These are phyloP conservation scores for Fusarium protoensiforme DNA, from an alignment of 2,329 filamentous ascomycete genomes.

Conservation along the genomic window DNA sequence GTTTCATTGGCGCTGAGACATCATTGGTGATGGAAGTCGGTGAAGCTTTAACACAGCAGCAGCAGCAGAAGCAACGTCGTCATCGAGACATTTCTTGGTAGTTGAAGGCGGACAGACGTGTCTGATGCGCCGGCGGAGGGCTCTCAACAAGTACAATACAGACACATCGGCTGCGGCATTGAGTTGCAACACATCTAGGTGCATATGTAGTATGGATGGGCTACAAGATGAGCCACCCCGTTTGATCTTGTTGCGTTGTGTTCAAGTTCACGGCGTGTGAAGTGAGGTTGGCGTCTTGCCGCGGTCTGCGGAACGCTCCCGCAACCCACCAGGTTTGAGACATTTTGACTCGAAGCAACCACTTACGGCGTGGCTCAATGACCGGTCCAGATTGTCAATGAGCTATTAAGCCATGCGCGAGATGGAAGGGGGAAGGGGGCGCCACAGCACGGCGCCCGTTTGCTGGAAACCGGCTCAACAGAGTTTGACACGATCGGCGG, in stretches of 20 bases:
- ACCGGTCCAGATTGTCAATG: not conserved
- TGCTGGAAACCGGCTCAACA: not conserved
- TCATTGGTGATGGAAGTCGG: constrained; percentile 1
- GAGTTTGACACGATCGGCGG: constrained; percentile 24
- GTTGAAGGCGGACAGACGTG: not conserved
- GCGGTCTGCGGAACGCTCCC: constrained; percentile 11
- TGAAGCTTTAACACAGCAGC: not conserved
- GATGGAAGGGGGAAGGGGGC: constrained; percentile 11
- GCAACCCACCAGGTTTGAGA: constrained; percentile 6
- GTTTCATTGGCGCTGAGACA: constrained; percentile 1
- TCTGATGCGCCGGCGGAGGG: not conserved
- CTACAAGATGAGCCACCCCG: not conserved
- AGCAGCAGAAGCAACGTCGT: not conserved
- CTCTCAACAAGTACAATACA: not conserved
- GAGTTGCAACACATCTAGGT: not conserved
- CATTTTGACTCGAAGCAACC: constrained; percentile 8
- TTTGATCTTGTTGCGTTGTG: not conserved
- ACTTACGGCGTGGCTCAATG: constrained; percentile 15
- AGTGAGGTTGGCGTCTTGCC: constrained; percentile 1
- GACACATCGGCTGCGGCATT: not conserved
- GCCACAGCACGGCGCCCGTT: constrained; percentile 7
- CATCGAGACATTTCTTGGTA: not conserved
- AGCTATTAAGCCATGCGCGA: constrained; percentile 18
- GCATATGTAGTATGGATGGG: not conserved
- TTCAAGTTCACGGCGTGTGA: not conserved